Evolutionary conservation across 2,329 filamentous ascomycete species (phyloP), one percentile per base, ranked within the genome.

Genomic region (Hymenotorrendiella dingleyae): DNA sequence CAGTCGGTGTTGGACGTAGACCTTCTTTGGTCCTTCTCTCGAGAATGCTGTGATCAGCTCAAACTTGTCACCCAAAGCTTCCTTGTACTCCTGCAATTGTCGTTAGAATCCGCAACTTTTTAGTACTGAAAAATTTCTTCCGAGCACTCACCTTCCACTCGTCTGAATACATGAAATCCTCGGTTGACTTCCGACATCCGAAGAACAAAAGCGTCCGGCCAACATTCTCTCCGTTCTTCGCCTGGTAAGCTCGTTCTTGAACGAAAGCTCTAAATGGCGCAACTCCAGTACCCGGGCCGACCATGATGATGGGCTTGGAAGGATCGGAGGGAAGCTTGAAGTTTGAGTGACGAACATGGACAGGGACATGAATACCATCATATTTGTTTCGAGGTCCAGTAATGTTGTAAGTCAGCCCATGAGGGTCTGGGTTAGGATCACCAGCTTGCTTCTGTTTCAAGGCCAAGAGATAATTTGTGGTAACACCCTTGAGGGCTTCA

Each of bases 291-390:
- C 93, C 93, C 10, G 93, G 93, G 19, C 93, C 93, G 55, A 97
- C 80, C 82, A 96, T 90, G 64, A 98, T 94, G 56, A 98, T 73
- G 22, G 93, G 93, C 68, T 94, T 94, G 36, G 84, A 80, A 4
- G 93, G 89, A 59, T 98, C 90, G 12, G 93, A 96, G 7, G 93
- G 93, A 22, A 98, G 79, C 72, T 97, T 97, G 79, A 98, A 98
- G 72, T 97, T 98, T 52, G 93, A 97, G 69, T 96, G 91, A 52
- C 93, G 87, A 46, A 98, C 82, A 62, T 98, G 93, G 11, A 98
- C 87, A 3, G 93, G 93, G 19, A 97, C 84, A 61, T 94, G 90
- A 47, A 96, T 83, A 48, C 91, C 91, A 58, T 95, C 87, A 66
- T 97, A 98, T 69, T 94, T 97, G 75, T 95, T 94, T 59, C 93